These are phyloP conservation scores for Sphaerobolus stellatus DNA, from an alignment of 1,284 basidiomycete genomes.

Conservation along the genomic window DNA sequence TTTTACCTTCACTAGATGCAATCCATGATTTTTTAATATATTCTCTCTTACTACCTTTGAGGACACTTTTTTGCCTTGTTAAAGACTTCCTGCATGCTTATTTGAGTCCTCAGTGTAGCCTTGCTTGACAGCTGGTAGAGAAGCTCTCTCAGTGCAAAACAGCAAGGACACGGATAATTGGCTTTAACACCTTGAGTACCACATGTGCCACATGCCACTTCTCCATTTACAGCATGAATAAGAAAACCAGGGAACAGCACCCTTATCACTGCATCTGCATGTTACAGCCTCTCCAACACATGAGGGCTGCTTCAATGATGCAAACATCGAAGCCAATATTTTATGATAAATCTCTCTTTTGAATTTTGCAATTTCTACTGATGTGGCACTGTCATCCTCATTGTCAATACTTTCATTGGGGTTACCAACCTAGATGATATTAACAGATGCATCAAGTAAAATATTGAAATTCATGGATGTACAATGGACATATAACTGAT, in stretches of 20 bases:
- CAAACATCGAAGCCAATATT: constrained; percentile 22
- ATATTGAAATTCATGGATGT: constrained; percentile 11
- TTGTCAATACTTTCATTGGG: constrained; percentile 21
- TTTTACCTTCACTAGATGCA: background rate
- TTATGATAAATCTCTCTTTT: constrained; percentile 29
- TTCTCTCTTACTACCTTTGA: background rate
- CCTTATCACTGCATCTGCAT: constrained; percentile 22
- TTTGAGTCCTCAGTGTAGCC: background rate
- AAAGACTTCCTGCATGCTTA: background rate
- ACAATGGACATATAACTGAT: constrained; percentile 23
- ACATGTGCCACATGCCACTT: constrained; percentile 28
- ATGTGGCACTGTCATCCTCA: constrained; percentile 12
- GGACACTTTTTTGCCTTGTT: background rate
- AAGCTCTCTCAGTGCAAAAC: constrained; percentile 22
- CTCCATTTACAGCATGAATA: constrained; percentile 30
- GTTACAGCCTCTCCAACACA: constrained; percentile 23
- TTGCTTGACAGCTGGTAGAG: constrained; percentile 16
- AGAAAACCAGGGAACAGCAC: constrained; percentile 28
- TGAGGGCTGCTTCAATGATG: constrained; percentile 18
- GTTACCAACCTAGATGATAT: constrained; percentile 15
- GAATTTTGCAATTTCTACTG: constrained; percentile 23
- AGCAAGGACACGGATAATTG: constrained; percentile 29
- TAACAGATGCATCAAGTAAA: background rate
- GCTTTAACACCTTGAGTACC: constrained; percentile 22
- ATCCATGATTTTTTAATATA: background rate